These are phyloP conservation scores for Tetrahymena elliotti DNA, from an alignment of 73 alveolate genomes.

Conservation along the genomic window DNA sequence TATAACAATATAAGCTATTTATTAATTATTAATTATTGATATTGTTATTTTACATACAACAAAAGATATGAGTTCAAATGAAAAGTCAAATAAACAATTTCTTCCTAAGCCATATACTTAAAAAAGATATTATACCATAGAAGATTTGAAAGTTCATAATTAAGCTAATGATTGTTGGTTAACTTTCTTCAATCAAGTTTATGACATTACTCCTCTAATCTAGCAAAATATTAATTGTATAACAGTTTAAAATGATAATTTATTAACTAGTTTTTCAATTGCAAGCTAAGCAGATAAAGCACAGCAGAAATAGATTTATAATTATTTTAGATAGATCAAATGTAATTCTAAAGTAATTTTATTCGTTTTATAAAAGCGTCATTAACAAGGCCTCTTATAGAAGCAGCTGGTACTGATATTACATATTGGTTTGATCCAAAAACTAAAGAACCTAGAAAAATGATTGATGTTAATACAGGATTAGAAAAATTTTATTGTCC, in stretches of 20 bases:
- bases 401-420: conserved; percentile 95
- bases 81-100: not conserved
- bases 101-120: conserved; percentile 64
- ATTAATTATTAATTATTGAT: not conserved
- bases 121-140: conserved; percentile 85
- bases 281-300: not conserved
- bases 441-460: conserved; percentile 81
- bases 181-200: conserved; percentile 86
- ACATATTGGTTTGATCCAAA: conserved; percentile 95
- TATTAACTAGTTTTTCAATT: not conserved
- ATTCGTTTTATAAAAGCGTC: not conserved
- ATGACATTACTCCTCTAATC: conserved; percentile 76
- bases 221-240: conserved; percentile 53
- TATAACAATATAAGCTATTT: not conserved
- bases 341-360: not conserved
- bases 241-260: conserved; percentile 37
- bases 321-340: not conserved
- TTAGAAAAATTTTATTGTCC: conserved; percentile 88
- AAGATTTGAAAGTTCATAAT: conserved; percentile 87
- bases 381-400: conserved; percentile 62
- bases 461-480: conserved; percentile 82
- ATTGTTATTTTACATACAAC: not conserved
- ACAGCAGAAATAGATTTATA: too few relatives aligned
- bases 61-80: not conserved
- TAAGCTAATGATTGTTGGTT: conserved; percentile 94